phyloP scores from a whole-genome alignment of 202 grass and related monocot genomes.

The Panicum virgatum region DNA sequence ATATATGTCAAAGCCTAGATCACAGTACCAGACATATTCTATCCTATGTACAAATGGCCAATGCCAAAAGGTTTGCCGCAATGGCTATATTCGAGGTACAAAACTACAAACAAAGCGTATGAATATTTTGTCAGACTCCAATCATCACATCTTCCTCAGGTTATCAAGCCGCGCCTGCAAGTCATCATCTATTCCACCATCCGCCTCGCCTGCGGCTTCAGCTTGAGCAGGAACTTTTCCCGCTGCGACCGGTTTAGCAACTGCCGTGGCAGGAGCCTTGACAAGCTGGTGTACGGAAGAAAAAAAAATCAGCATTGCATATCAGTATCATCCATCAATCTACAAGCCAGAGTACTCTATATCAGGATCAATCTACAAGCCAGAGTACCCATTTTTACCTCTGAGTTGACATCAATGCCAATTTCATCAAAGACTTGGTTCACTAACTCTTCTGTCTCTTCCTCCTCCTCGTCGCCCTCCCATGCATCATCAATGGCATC shows the following conservation, averaged over 20 bases:
- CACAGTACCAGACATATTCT: neutral
- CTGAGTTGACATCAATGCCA: constrained; percentile 69
- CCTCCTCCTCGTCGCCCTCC: constrained; percentile 80
- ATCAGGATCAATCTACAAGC: neutral
- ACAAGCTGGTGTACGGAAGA: constrained; percentile 52
- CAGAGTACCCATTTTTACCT: constrained; percentile 36
- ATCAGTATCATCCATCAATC: neutral
- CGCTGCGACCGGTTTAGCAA: constrained; percentile 37
- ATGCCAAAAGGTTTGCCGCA: neutral
- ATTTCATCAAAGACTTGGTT: constrained; percentile 84
- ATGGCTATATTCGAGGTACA: constrained; percentile 27
- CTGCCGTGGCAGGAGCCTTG: constrained; percentile 54
- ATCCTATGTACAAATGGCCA: constrained; percentile 22
- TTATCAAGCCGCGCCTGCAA: constrained; percentile 74
- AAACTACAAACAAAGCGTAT: constrained; percentile 28
- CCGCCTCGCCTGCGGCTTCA: constrained; percentile 53
- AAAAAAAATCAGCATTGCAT: neutral
- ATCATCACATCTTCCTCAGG: constrained; percentile 71
- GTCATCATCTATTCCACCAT: constrained; percentile 71
- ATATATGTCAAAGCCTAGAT: neutral
- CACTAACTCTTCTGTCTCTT: constrained; percentile 75
- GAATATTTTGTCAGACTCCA: constrained; percentile 15
- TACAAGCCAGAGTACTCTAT: neutral
- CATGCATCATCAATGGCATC: constrained; percentile 75
- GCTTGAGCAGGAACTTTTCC: constrained; percentile 63